Percentiles rank a stretch among this genome's conserved stretches.
These are phyloP conservation scores for Flueggea neowawraea DNA, from an alignment of 441 rosid genomes.

Conservation along the genomic window DNA sequence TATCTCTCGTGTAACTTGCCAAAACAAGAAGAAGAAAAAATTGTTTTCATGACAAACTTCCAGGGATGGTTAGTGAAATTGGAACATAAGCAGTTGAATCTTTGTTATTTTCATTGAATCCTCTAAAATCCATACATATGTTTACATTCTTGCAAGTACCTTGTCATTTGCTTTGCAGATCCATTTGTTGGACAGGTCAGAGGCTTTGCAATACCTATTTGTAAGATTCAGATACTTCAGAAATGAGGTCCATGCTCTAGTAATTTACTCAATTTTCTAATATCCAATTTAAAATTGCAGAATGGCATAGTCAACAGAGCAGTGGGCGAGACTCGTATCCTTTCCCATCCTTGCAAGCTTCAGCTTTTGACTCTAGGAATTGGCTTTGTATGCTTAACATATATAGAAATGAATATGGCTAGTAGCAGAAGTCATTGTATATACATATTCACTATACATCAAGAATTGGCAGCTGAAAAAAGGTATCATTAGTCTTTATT, in stretches of 20 bases:
- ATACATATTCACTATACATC: constrained; percentile 68
- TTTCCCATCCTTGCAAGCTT: too few relatives aligned
- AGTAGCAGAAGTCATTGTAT: constrained; percentile 93
- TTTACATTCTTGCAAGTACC: constrained; percentile 9
- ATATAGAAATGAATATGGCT: constrained; percentile 80
- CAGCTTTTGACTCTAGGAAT: background rate
- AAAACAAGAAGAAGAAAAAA: too few relatives aligned
- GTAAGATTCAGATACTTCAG: constrained; percentile 44
- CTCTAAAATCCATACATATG: background rate
- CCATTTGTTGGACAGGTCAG: constrained; percentile 38
- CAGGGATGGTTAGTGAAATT: too few relatives aligned
- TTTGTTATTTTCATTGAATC: too few relatives aligned
- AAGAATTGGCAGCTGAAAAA: constrained; percentile 40
- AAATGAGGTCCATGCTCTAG: constrained; percentile 12
- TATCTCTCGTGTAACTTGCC: too few relatives aligned
- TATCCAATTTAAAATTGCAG: constrained; percentile 37
- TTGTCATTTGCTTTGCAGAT: constrained; percentile 35
- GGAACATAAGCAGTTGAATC: too few relatives aligned
- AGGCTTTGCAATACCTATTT: constrained; percentile 61
- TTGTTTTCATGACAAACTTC: too few relatives aligned
- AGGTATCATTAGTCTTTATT: constrained; percentile 32
- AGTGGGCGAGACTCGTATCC: constrained; percentile 94
- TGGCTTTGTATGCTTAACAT: constrained; percentile 31
- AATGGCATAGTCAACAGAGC: constrained; percentile 76
- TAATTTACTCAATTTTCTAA: constrained; percentile 23